phyloP scores from a whole-genome alignment of 2,329 filamentous ascomycete genomes.

The Diaporthe ampelina region DNA sequence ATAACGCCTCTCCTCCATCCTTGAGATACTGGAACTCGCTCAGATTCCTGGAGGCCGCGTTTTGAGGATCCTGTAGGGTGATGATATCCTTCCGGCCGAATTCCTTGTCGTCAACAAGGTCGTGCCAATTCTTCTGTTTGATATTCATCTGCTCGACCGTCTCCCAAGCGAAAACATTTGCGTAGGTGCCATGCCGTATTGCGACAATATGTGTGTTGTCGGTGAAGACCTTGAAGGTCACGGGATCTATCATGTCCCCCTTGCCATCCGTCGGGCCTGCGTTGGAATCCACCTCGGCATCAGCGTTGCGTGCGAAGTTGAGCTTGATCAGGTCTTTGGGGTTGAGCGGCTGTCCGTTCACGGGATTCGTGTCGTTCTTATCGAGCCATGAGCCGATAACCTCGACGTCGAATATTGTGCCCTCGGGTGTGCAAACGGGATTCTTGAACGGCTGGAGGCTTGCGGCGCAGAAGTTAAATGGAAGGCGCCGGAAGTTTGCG shows the following conservation, averaged over 20 bases:
- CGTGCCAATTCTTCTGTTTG: conserved; percentile 95
- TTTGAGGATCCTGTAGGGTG: conserved; percentile 95
- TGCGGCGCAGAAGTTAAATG: conserved; percentile 98
- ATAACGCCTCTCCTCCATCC: conserved; percentile 79
- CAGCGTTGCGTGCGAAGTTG: conserved; percentile 91
- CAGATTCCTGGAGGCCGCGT: conserved; percentile 84
- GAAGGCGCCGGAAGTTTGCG: conserved; percentile 85
- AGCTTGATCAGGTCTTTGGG: conserved; percentile 89
- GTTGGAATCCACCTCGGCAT: conserved; percentile 64
- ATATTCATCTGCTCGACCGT: conserved; percentile 96
- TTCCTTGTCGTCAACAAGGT: conserved; percentile 87
- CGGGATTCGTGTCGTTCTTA: conserved; percentile 92
- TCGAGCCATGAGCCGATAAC: conserved; percentile 95
- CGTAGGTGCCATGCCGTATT: conserved; percentile 81
- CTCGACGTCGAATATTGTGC: conserved; percentile 94
- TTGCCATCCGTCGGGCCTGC: conserved; percentile 65
- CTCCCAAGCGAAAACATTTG: conserved; percentile 97
- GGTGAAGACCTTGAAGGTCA: conserved; percentile 97
- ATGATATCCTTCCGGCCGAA: conserved; percentile 95
- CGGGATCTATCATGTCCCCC: conserved; percentile 92
- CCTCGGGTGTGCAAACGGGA: conserved; percentile 89
- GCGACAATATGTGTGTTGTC: conserved; percentile 98
- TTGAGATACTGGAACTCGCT: conserved; percentile 91
- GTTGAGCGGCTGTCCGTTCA: conserved; percentile 83
- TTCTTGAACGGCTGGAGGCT: conserved; percentile 96